Conservation (phyloP, 2,329 filamentous ascomycete species). For the Colletotrichum siamense region DNA sequence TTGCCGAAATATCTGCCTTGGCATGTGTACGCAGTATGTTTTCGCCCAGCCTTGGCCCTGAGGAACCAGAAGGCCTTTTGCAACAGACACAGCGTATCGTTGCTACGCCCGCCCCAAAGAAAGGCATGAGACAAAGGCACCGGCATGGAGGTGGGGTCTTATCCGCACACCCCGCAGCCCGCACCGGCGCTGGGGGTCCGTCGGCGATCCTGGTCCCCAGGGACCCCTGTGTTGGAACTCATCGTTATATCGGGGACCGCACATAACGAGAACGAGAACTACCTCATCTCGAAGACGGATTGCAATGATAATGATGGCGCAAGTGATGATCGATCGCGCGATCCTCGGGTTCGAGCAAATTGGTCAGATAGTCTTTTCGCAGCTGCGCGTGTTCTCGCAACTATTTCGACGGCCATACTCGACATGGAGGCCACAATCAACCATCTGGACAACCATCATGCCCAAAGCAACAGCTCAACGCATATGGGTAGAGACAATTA, state of each 20-base stretch:
- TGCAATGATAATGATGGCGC: not conserved
- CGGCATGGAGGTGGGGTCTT: not conserved
- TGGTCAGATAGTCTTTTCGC: not conserved
- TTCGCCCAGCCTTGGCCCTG: not conserved
- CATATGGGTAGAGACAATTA: not conserved
- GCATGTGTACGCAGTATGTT: not conserved
- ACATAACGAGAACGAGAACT: not conserved
- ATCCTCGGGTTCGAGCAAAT: not conserved
- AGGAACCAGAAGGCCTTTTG: not conserved
- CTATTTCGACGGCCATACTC: not conserved
- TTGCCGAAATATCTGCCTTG: not conserved
- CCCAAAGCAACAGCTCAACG: not conserved
- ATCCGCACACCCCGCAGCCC: not conserved
- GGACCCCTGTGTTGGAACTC: not conserved
- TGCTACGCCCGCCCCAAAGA: not conserved
- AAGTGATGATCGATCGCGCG: not conserved
- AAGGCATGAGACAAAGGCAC: not conserved
- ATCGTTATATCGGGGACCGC: not conserved
- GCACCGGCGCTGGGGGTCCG: not conserved
- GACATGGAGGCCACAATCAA: not conserved
- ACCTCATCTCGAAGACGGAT: not conserved
- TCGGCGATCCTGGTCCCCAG: not conserved
- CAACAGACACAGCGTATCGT: not conserved
- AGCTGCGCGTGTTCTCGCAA: not conserved
- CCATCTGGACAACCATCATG: not conserved